Conservation (phyloP, 768 basidiomycete species). For the Mycena vulgaris region DNA sequence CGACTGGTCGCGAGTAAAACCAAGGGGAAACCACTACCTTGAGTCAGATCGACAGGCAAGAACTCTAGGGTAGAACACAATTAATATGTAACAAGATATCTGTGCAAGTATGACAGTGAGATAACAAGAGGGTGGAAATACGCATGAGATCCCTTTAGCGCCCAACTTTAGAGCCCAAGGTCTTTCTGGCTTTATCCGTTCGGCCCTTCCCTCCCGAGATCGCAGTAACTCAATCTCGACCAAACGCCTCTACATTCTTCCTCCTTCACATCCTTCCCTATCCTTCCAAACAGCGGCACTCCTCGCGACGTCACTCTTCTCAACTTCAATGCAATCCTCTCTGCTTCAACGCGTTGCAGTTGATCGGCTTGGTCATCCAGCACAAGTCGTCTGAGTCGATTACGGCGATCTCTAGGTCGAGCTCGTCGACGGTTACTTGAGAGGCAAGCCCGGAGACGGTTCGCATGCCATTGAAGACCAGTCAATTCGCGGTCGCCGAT, state of each 20-base stretch:
- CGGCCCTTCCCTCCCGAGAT: too few species aligned
- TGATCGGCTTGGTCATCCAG: slow-evolving; percentile 73
- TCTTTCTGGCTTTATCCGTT: too few species aligned
- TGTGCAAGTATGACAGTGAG: slow-evolving; percentile 34
- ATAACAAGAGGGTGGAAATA: slow-evolving; percentile 21
- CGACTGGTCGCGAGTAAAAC: slow-evolving; percentile 65
- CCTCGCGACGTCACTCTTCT: slow-evolving; percentile 75
- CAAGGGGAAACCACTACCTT: slow-evolving; percentile 47
- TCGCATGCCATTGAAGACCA: slow-evolving; percentile 63
- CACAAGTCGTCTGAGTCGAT: slow-evolving; percentile 79
- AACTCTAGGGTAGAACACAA: slow-evolving; percentile 28
- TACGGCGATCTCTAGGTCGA: slow-evolving; percentile 80
- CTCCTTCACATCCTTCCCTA: slow-evolving; percentile 85
- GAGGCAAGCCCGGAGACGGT: slow-evolving; percentile 71
- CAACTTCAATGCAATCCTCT: slow-evolving; percentile 73
- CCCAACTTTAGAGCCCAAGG: too few species aligned
- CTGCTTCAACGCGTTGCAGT: slow-evolving; percentile 74
- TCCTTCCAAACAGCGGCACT: slow-evolving; percentile 79
- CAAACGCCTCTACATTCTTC: slow-evolving; percentile 83
- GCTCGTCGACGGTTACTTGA: slow-evolving; percentile 77
- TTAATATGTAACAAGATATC: slow-evolving; percentile 41
- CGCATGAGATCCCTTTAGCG: too few species aligned
- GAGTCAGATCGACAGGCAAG: neutral
- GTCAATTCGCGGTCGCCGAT: neutral
- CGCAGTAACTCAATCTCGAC: slow-evolving; percentile 80